Evolutionary conservation across 1,284 basidiomycete species (phyloP), one percentile per base, ranked within the genome.

Genomic region (Cryptococcus depauperatus): DNA sequence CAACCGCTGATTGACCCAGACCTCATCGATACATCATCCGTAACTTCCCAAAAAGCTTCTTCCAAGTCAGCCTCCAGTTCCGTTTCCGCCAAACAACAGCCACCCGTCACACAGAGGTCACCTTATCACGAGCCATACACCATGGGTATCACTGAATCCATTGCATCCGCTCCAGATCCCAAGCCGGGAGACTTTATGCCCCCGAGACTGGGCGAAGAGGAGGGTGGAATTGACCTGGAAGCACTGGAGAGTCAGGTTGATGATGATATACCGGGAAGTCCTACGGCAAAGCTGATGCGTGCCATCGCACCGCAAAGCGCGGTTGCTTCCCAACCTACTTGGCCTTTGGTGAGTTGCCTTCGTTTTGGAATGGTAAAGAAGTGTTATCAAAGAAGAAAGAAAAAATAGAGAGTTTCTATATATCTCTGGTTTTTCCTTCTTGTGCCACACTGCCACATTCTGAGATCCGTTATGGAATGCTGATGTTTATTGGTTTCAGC

Each of bases 221-320:
- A 57, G 19, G 55, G 52, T 9, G 32, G 19, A 7, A 51, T 63
- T 27, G 64, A 66, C 33, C 44, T 59, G 2, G 47, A 56, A 9
- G 58, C 57, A 7, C 50, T 62, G 18, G 51, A 57, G 33, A 47
- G 43, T n/a, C 56, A 50, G 16, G 51, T 46, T 16, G 48, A 46
- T 21, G 61, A 62, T 28, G 57, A 57, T 37, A 55, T 56, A 44
- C 66, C 64, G 3, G 66, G 66, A n/a, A 64, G 61, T 38, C 66
- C 66, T 1, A 63, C 61, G 10, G 56, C 59, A 4, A 62, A 63
- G 42, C 47, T 66, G 16, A 59, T 69, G 51, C 48, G 62, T 27
- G 64, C 62, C 7, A 64, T 67, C 23, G 66, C 64, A 4, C 66
- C 66, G 14, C 62, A 62, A 13, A 62, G 64, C 35, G 66, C 66